Conservation (phyloP, 257 asterid species). For the Eucommia ulmoides region DNA sequence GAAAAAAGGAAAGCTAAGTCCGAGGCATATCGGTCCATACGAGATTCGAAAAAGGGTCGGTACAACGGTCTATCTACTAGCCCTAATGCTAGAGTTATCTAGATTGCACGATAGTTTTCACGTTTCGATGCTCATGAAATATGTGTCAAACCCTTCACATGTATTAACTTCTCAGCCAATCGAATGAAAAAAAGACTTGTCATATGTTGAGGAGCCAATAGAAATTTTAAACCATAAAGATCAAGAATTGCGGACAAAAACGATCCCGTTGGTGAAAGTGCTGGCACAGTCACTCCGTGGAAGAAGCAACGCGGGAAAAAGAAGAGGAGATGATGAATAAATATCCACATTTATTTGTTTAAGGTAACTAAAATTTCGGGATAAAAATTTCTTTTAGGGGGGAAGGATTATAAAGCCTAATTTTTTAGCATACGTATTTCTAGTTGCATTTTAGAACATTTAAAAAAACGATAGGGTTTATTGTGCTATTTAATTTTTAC, state of each 20-base stretch:
- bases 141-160: neutral
- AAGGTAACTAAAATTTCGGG: neutral
- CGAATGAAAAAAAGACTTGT: neutral
- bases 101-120: neutral
- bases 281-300: neutral
- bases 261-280: neutral
- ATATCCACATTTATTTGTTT: neutral
- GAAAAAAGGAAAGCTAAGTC: neutral
- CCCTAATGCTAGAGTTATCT: neutral
- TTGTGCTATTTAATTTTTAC: too few species aligned
- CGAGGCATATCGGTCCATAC: neutral
- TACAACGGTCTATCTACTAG: neutral
- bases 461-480: too few species aligned
- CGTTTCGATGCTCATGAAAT: neutral
- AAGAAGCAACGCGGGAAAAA: neutral
- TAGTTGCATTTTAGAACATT: too few species aligned
- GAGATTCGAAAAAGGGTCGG: neutral
- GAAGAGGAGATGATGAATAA: neutral
- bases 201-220: neutral
- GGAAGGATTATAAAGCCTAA: neutral
- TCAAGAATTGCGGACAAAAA: neutral
- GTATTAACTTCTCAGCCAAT: neutral
- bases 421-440: too few species aligned
- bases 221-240: neutral
- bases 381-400: neutral